These are phyloP conservation scores for Aegilops sharonensis DNA, from an alignment of 176 grass and related monocot genomes.

Conservation along the genomic window DNA sequence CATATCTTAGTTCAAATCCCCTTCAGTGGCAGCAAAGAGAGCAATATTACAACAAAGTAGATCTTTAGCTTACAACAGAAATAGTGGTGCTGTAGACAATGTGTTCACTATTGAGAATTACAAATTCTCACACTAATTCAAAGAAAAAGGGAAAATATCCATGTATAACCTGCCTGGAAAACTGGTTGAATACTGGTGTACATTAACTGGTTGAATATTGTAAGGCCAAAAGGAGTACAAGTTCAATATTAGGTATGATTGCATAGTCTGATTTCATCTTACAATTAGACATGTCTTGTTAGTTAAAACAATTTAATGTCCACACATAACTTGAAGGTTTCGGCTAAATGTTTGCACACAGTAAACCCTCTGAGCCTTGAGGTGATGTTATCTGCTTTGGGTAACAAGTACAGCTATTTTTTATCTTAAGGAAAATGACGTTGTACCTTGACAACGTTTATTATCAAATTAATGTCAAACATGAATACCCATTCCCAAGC, in stretches of 20 bases:
- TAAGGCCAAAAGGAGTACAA: background rate
- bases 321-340: background rate
- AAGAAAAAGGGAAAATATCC: background rate
- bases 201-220: background rate
- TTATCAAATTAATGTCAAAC: background rate
- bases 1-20: background rate
- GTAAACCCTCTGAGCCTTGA: background rate
- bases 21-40: background rate
- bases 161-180: background rate
- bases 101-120: slow-evolving; percentile 9
- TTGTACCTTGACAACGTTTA: background rate
- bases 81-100: background rate
- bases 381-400: background rate
- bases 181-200: background rate
- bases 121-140: background rate
- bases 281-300: background rate
- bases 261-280: background rate
- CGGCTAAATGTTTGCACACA: background rate
- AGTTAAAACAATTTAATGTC: background rate
- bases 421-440: background rate
- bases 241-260: background rate
- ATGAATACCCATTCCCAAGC: background rate
- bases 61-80: background rate
- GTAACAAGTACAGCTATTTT: background rate
- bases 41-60: background rate